These are phyloP conservation scores for Limonium bicolor DNA, from an alignment of 148 eudicot species.

Conservation along the genomic window DNA sequence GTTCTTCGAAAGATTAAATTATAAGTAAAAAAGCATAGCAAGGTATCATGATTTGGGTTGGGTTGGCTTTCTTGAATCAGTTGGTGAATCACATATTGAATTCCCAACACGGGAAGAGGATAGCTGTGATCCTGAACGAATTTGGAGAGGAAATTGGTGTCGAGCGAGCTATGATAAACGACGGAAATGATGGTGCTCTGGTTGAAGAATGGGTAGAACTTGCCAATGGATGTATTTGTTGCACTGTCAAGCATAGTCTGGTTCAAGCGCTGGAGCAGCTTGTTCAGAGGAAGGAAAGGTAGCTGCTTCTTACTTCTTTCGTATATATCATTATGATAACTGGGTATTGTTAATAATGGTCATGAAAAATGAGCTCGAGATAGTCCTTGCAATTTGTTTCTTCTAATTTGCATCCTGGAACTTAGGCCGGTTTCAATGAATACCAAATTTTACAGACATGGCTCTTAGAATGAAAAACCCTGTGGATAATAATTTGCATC, in stretches of 20 bases:
- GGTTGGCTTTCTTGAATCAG: slow-evolving; percentile 17
- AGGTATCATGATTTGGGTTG: not conserved
- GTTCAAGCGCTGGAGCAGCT: slow-evolving; percentile 97
- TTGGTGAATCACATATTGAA: slow-evolving; percentile 76
- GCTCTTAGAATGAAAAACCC: no score
- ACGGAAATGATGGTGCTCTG: slow-evolving; percentile 71
- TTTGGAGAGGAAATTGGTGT: slow-evolving; percentile 96
- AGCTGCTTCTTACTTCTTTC: not conserved
- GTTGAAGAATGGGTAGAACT: slow-evolving; percentile 98
- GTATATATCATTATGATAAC: no score
- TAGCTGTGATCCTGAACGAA: slow-evolving; percentile 89
- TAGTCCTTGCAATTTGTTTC: no score
- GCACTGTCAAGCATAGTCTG: slow-evolving; percentile 87
- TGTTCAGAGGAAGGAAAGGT: slow-evolving; percentile 77
- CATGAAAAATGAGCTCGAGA: no score
- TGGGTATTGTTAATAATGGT: no score
- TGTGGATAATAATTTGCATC: no score
- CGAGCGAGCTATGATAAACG: slow-evolving; percentile 92
- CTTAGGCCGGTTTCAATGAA: no score
- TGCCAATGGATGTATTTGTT: slow-evolving; percentile 89
- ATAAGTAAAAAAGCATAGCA: not conserved
- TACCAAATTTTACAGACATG: no score
- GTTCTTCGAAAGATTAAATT: not conserved
- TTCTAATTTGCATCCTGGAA: no score
- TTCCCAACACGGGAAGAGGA: slow-evolving; percentile 76